Conservation (phyloP, 2,329 filamentous ascomycete genomes). For the Seiridium cupressi region DNA sequence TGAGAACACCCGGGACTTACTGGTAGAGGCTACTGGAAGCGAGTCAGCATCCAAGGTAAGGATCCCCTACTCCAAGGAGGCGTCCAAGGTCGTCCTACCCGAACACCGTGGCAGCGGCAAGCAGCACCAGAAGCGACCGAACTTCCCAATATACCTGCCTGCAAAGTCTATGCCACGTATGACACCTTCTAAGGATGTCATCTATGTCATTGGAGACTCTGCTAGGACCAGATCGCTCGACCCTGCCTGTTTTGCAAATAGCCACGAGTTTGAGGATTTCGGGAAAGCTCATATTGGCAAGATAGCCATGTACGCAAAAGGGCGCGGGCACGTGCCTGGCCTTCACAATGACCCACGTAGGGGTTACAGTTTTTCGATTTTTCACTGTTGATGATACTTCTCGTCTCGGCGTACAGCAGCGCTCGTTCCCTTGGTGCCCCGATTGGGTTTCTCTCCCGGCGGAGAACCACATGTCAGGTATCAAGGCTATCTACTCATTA, state of each 20-base stretch:
- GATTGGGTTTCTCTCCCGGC: background rate
- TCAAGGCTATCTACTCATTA: background rate
- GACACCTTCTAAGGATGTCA: background rate
- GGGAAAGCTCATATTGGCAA: background rate
- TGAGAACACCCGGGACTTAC: background rate
- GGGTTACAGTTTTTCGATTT: slow-evolving; percentile 3
- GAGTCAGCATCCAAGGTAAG: background rate
- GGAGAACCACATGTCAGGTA: background rate
- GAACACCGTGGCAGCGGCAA: background rate
- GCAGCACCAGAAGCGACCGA: background rate
- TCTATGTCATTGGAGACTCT: slow-evolving; percentile 3
- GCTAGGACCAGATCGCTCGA: background rate
- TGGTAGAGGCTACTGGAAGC: background rate
- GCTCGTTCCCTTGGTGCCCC: background rate
- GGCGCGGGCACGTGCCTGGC: background rate
- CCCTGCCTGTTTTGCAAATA: background rate
- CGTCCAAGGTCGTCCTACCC: background rate
- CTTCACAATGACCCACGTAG: background rate
- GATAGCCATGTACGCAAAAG: background rate
- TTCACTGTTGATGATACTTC: background rate
- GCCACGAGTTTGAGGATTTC: no score
- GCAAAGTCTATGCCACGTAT: background rate
- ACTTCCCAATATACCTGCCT: slow-evolving; percentile 6
- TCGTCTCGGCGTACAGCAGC: background rate
- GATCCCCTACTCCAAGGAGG: background rate